These are phyloP conservation scores for Chaetothyriales sp. DNA, from an alignment of 2,329 filamentous ascomycete species.

Conservation along the genomic window DNA sequence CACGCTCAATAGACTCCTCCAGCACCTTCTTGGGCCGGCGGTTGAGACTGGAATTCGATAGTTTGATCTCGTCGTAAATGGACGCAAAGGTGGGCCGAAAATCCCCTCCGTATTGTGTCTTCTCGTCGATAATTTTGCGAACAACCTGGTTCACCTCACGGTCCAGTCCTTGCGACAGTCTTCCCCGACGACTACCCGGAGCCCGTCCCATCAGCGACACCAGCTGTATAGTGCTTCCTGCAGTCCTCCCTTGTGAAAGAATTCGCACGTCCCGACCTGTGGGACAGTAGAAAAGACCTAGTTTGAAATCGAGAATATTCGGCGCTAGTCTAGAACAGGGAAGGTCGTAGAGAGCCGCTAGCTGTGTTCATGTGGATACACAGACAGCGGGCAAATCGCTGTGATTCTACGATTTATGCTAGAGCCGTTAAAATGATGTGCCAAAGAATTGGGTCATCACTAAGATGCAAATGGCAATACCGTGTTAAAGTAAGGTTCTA, in stretches of 20 bases:
- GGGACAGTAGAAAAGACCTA: not conserved
- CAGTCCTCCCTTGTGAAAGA: no score
- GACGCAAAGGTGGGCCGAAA: conserved; percentile 40
- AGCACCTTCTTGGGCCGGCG: conserved; percentile 67
- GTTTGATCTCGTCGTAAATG: conserved; percentile 68
- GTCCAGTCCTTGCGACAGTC: not conserved
- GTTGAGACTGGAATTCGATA: conserved; percentile 75
- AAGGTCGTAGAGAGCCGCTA: no score
- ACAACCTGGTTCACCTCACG: conserved; percentile 60
- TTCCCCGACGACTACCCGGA: not conserved
- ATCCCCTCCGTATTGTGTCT: conserved; percentile 37
- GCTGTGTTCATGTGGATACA: no score
- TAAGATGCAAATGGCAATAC: no score
- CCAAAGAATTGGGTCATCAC: no score
- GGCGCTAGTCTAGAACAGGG: not conserved
- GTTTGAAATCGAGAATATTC: not conserved
- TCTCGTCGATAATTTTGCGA: conserved; percentile 59
- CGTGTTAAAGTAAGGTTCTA: no score
- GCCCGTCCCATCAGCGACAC: not conserved
- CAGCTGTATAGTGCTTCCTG: no score
- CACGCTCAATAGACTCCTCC: conserved; percentile 74
- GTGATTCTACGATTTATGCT: no score
- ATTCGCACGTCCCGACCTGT: no score
- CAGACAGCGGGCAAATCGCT: no score
- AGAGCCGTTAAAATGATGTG: no score